Evolutionary conservation across 2,329 filamentous ascomycete genomes (phyloP), one percentile per base, ranked within the genome.

Genomic region (Sporothrix brasiliensis): DNA sequence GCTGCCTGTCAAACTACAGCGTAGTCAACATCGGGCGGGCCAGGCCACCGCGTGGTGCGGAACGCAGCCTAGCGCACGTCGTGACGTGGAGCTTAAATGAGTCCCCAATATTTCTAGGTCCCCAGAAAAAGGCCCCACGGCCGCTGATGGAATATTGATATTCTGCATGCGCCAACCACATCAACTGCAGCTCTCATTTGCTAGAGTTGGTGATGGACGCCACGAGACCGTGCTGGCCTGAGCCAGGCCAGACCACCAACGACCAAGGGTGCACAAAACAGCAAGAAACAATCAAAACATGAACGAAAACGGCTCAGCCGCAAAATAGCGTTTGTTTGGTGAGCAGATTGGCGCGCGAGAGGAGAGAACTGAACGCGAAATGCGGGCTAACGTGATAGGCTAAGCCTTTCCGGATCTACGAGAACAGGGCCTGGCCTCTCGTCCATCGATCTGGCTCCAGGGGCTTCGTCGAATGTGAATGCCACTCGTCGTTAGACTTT

Each of bases 131-230:
- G 50, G 50, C 21, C 50, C 21, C 24, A 53, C 50, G 50, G 21
- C 30, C n/a, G 21, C 16, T 9, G 11, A 63, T 21, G 39, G 11
- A 63, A 63, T 63, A 63, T 63, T 21, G 21, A 47, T 49, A 63
- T 63, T 49, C 19, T 44, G 41, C 39, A 63, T 47, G 60, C 41
- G 19, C 21, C 11, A 63, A 16, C 4, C 39, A 11, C 49, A 16
- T 11, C 50, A 67, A 3, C 65, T 67, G 50, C 65, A 54, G 65
- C 52, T 68, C 66, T 68, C 66, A 68, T 68, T 68, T 68, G 66
- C 66, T 58, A 39, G n/a, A 34, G 19, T 14, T 66, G 27, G 66
- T 30, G 63, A 67, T 13, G 61, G 61, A 11, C 61, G 34, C 56
- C 56, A 30, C n/a, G 30, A 11, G 54, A 60, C 54, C 19, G 54